phyloP scores from a whole-genome alignment of 1,139 yeast species.

The Kodamaea anthophila region DNA sequence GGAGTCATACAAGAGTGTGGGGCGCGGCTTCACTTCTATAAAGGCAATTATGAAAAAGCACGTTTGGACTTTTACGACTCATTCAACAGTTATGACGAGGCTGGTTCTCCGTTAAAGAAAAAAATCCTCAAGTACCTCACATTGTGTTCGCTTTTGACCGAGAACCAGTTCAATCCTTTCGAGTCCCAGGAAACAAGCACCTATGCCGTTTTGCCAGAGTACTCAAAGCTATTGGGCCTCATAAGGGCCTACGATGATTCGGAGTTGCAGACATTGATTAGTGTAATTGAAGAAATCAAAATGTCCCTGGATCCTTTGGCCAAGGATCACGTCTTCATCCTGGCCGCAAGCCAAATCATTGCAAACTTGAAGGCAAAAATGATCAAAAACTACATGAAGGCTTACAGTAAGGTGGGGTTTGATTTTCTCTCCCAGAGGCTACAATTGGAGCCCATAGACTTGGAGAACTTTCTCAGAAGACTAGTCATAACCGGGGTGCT shows the following conservation, averaged over 20 bases:
- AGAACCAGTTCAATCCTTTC: constrained; percentile 63
- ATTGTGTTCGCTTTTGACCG: constrained; percentile 57
- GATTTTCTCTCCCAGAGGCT: constrained; percentile 20
- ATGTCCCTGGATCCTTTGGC: constrained; percentile 18
- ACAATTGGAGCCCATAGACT: constrained; percentile 19
- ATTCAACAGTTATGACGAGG: constrained; percentile 73
- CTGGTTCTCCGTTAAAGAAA: constrained; percentile 56
- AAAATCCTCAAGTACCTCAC: constrained; percentile 58
- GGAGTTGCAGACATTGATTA: constrained; percentile 18
- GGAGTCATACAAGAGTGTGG: constrained; percentile 74
- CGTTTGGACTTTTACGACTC: constrained; percentile 64
- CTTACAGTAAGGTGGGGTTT: constrained; percentile 25
- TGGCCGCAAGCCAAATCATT: constrained; percentile 22
- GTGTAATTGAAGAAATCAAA: constrained; percentile 13
- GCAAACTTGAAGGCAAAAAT: constrained; percentile 28
- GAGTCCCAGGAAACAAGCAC: constrained; percentile 53
- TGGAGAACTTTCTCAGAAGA: constrained; percentile 32
- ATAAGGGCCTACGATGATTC: constrained; percentile 28
- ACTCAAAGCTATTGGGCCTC: constrained; percentile 22
- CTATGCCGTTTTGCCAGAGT: constrained; percentile 34
- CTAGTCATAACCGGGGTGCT: constrained; percentile 43
- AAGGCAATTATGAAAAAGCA: constrained; percentile 56
- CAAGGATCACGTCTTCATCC: constrained; percentile 26
- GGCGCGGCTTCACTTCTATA: constrained; percentile 60
- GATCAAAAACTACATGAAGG: constrained; percentile 23